phyloP scores from a whole-genome alignment of 192 early-diverging fungal genomes.

The Coemansia reversa region DNA sequence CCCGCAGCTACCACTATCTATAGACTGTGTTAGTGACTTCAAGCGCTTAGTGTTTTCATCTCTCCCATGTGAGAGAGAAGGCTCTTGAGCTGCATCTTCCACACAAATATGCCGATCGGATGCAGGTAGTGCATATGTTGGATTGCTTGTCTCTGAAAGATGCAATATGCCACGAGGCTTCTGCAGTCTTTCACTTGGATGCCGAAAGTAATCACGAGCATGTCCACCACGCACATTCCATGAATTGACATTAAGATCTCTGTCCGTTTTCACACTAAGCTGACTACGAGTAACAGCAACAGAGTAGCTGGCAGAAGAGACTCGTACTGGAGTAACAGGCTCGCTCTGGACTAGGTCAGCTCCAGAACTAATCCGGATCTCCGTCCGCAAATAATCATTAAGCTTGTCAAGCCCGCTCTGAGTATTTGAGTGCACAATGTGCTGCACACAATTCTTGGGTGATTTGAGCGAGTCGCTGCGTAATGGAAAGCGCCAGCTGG shows the following conservation, averaged over 20 bases:
- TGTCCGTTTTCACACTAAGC: neutral
- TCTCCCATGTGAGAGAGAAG: neutral
- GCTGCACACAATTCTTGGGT: conserved; percentile 17
- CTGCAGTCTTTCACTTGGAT: neutral
- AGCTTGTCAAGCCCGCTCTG: conserved; percentile 40
- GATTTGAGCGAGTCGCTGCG: conserved; percentile 32
- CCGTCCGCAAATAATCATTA: conserved; percentile 34
- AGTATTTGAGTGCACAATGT: conserved; percentile 39
- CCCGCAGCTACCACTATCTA: neutral
- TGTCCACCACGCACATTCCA: neutral
- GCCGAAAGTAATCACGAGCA: neutral
- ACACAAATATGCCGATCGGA: neutral
- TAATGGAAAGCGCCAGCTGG: conserved; percentile 37
- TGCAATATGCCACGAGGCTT: neutral
- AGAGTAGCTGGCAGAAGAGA: conserved; percentile 2
- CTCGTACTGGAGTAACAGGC: neutral
- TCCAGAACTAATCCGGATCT: conserved; percentile 18
- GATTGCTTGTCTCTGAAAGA: neutral
- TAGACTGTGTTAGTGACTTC: neutral
- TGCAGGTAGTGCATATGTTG: neutral
- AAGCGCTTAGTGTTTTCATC: neutral
- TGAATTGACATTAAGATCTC: neutral
- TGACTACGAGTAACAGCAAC: neutral
- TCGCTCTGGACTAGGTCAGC: neutral
- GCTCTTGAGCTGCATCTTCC: neutral